These are phyloP conservation scores for Crithidia thermophila DNA, from an alignment of 208 protist species.

Conservation along the genomic window DNA sequence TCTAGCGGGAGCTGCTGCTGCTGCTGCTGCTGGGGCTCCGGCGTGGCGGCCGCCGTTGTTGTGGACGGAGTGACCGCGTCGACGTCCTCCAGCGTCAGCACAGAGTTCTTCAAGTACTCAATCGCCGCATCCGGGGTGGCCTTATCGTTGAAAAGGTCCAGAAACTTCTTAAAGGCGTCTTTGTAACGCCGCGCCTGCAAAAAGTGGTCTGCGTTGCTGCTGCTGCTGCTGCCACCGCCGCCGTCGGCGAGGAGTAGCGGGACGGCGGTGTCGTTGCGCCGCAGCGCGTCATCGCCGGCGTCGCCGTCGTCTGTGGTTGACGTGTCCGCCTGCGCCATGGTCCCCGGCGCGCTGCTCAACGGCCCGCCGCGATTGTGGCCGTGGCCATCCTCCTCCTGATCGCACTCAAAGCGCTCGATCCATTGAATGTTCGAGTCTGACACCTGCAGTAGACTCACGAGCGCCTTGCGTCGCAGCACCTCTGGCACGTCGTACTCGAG, in stretches of 20 bases:
- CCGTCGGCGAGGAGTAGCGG: neutral
- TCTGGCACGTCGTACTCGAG: constrained; percentile 63
- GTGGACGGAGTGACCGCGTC: neutral
- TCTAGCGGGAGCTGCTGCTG: no score
- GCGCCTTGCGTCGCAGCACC: constrained; percentile 54
- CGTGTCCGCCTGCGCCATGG: neutral
- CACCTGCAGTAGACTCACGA: constrained; percentile 70
- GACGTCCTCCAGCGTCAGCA: constrained; percentile 22
- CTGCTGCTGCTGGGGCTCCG: constrained; percentile 2
- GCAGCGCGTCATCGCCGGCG: constrained; percentile 2
- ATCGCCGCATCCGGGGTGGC: constrained; percentile 51
- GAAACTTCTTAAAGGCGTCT: constrained; percentile 71
- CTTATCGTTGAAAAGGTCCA: constrained; percentile 72
- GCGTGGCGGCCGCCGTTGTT: constrained; percentile 1
- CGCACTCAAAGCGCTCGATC: constrained; percentile 84
- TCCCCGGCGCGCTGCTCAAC: neutral
- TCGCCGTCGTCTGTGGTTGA: neutral
- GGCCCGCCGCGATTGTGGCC: neutral
- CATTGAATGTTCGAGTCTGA: constrained; percentile 83
- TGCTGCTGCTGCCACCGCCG: neutral
- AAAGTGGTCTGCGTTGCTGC: constrained; percentile 39
- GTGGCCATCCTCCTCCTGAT: constrained; percentile 23
- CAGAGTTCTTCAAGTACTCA: constrained; percentile 52
- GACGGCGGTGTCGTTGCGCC: constrained; percentile 1
- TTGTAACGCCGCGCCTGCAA: constrained; percentile 65